Base-by-base conservation (phyloP, 176 grass and related monocot genomes). In the Bolboschoenus planiculmis region DNA sequence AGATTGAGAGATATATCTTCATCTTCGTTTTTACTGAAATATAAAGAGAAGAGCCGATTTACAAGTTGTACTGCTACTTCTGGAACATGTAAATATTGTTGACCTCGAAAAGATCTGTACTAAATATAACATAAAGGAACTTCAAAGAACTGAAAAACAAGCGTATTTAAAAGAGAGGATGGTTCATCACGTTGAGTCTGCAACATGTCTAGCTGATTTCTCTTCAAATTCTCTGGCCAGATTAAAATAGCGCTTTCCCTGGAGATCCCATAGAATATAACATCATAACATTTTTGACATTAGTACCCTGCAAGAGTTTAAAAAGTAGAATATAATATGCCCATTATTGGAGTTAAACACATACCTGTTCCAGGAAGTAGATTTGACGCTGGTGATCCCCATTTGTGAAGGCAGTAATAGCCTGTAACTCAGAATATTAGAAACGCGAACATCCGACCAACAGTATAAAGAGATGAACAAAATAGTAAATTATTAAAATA, bases 141-240 rank as follows among this genome's bases (percentile, higher is more conserved):
- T 29, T 43, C 18, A 60, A 44, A 26, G 11, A 81, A 39, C 20
- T 13, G 23, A 29, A 14, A 71, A 71, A 42, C 37, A 14, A 27
- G 40, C 14, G 21, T 73, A 40, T 73, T 46, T 56, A 70, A 26
- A 55, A 66, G 20, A 51, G 20, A 67, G 57, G 23, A 85, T 55
- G 56, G 66, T 56, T 31, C 29, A 81, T 88, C 83, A 85, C 90
- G 46, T 91, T 82, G 85, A 56, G 39, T 83, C 83, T 46, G 84
- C 54, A 85, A 89, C 89, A 78, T 92, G 82, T 55, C 27, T 74
- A 53, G 86, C 77, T 87, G 90, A 92, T 89, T 91, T 96, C 87
- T 96, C 90, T 59, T 89, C 88, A 87, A 85, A 84, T 40, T 89
- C 62, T 70, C 90, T 85, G 84, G 93, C 93, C 88, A 93, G 86